Conservation (phyloP, 176 grass and related monocot species). For the Triticum timopheevii region DNA sequence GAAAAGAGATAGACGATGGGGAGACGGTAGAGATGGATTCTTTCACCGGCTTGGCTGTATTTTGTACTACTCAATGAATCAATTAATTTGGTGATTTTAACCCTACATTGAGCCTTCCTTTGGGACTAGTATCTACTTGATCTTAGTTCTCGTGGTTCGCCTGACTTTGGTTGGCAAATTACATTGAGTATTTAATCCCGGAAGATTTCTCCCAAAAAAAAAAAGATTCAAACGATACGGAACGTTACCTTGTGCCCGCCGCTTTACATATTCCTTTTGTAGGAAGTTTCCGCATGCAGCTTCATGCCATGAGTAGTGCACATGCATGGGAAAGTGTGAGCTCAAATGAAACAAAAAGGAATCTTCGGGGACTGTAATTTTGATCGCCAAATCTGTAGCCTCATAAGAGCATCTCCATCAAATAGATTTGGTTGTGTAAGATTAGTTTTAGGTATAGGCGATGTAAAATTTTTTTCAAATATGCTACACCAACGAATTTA, state of each 20-base stretch:
- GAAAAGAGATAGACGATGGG: neutral
- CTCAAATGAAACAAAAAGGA: slow-evolving; percentile 51
- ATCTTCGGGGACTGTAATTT: slow-evolving; percentile 27
- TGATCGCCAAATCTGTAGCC: neutral
- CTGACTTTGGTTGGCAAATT: neutral
- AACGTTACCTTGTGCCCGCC: neutral
- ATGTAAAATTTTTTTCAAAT: no score
- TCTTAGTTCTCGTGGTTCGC: neutral
- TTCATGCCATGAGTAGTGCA: slow-evolving; percentile 1
- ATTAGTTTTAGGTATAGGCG: no score
- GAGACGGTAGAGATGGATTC: neutral
- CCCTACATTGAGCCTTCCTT: neutral
- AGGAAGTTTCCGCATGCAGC: slow-evolving; percentile 44
- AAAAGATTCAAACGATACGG: neutral
- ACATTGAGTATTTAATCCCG: neutral
- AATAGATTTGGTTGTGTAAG: no score
- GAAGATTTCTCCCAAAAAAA: no score
- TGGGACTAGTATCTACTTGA: neutral
- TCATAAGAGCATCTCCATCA: neutral
- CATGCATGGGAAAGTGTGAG: slow-evolving; percentile 19
- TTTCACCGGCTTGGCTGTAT: no score
- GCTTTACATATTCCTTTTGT: slow-evolving; percentile 6
- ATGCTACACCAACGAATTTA: no score
- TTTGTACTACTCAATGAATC: no score
- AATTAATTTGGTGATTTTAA: neutral